phyloP scores from a whole-genome alignment of 768 basidiomycete genomes.

The Boletus speciosus region DNA sequence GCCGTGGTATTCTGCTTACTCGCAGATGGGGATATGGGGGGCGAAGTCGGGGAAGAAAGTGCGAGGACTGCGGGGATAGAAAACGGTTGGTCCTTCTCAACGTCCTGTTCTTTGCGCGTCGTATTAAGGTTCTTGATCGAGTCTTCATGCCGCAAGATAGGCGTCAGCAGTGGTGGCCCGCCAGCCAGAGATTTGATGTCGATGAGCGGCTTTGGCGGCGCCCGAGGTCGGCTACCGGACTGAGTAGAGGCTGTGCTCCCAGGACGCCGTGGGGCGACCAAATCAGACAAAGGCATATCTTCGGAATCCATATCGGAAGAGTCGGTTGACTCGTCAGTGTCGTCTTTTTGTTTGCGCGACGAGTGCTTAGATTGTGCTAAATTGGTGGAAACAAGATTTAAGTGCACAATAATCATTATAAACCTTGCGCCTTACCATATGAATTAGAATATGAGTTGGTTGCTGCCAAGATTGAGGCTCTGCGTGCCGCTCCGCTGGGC shows the following conservation, averaged over 20 bases:
- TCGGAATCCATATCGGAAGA: slow-evolving; percentile 45
- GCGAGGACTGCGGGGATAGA: slow-evolving; percentile 27
- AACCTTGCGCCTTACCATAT: slow-evolving; percentile 27
- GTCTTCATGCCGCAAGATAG: slow-evolving; percentile 28
- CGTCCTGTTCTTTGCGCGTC: slow-evolving; percentile 19
- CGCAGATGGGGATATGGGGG: slow-evolving; percentile 16
- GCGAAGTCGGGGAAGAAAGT: slow-evolving; percentile 16
- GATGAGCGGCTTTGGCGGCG: slow-evolving; percentile 43
- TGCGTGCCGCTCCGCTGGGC: slow-evolving; percentile 49
- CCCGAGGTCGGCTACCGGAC: slow-evolving; percentile 27
- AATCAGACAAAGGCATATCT: slow-evolving; percentile 61
- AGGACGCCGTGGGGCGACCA: slow-evolving; percentile 62
- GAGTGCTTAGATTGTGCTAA: slow-evolving; percentile 6
- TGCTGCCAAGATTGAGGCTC: slow-evolving; percentile 41
- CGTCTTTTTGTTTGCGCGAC: slow-evolving; percentile 6
- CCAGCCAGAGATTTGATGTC: slow-evolving; percentile 32
- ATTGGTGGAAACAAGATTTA: background rate
- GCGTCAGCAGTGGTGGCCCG: slow-evolving; percentile 36
- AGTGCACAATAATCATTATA: background rate
- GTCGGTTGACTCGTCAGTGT: slow-evolving; percentile 26
- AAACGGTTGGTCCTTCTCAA: slow-evolving; percentile 28
- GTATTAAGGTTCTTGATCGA: slow-evolving; percentile 23
- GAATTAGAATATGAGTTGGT: slow-evolving; percentile 27
- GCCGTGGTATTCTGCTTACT: slow-evolving; percentile 6
- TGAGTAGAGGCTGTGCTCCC: slow-evolving; percentile 51